Conservation (phyloP, 1,284 basidiomycete genomes). For the Ceratobasidium theobromae region DNA sequence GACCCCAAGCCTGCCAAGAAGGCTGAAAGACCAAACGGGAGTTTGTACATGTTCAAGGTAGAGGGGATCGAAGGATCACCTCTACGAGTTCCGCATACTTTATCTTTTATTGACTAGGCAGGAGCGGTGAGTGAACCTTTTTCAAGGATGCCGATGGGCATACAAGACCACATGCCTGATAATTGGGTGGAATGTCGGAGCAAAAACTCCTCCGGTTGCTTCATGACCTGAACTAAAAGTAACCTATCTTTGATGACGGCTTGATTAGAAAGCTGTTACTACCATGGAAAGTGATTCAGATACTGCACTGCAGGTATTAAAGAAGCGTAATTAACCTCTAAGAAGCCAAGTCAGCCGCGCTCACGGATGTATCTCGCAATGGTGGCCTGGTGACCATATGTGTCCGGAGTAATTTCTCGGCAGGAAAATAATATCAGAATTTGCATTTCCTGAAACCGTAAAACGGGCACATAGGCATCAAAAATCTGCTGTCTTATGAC, state of each 20-base stretch:
- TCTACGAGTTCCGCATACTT: too few species aligned
- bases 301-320: background rate
- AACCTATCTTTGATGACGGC: background rate
- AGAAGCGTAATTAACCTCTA: background rate
- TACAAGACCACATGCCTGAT: slow-evolving; percentile 7
- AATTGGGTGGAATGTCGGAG: slow-evolving; percentile 22
- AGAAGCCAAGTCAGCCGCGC: background rate
- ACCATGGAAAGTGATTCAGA: background rate
- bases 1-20: slow-evolving; percentile 1
- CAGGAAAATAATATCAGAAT: background rate
- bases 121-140: too few species aligned
- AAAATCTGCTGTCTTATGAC: too few species aligned
- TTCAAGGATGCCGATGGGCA: too few species aligned
- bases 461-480: background rate
- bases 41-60: background rate
- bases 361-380: slow-evolving; percentile 16
- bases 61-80: too few species aligned
- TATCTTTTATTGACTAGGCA: too few species aligned
- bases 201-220: background rate
- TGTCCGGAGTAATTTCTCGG: background rate
- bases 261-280: background rate
- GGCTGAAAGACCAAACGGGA: background rate
- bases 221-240: background rate
- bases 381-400: background rate
- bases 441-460: background rate